Percentiles rank a stretch among this genome's conserved stretches.
These are phyloP conservation scores for Coprinopsis strossmayeri DNA, from an alignment of 768 basidiomycete genomes.

Conservation along the genomic window DNA sequence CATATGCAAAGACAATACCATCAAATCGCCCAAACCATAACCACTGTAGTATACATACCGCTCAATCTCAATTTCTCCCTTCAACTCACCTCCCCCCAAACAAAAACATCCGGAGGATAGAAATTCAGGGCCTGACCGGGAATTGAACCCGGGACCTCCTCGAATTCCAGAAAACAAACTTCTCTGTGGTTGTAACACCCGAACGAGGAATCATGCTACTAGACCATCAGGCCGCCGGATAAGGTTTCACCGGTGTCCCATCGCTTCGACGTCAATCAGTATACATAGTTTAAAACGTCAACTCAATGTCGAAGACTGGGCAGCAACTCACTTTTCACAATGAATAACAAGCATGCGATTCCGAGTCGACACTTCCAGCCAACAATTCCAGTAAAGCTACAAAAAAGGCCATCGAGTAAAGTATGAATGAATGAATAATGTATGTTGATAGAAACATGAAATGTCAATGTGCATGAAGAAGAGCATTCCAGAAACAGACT, in stretches of 20 bases:
- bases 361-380: too few relatives aligned
- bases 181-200: neutral
- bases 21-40: too few relatives aligned
- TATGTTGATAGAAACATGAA: neutral
- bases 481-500: neutral
- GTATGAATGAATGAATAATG: neutral
- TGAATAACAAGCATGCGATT: too few relatives aligned
- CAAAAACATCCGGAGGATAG: neutral
- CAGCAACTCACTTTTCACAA: too few relatives aligned
- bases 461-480: neutral
- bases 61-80: neutral
- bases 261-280: too few relatives aligned
- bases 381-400: too few relatives aligned
- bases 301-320: too few relatives aligned
- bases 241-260: too few relatives aligned
- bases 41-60: neutral
- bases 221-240: conserved; percentile 1
- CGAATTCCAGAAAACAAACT: conserved; percentile 24
- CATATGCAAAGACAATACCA: too few relatives aligned
- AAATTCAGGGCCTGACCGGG: conserved; percentile 58
- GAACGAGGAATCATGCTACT: conserved; percentile 5
- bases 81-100: neutral
- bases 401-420: neutral
- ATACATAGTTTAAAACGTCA: too few relatives aligned
- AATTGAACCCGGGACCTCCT: conserved; percentile 89